Percentiles rank a stretch among this genome's conserved stretches.
These are phyloP conservation scores for Neurospora sp. DNA, from an alignment of 495 filamentous ascomycete genomes.

Conservation along the genomic window DNA sequence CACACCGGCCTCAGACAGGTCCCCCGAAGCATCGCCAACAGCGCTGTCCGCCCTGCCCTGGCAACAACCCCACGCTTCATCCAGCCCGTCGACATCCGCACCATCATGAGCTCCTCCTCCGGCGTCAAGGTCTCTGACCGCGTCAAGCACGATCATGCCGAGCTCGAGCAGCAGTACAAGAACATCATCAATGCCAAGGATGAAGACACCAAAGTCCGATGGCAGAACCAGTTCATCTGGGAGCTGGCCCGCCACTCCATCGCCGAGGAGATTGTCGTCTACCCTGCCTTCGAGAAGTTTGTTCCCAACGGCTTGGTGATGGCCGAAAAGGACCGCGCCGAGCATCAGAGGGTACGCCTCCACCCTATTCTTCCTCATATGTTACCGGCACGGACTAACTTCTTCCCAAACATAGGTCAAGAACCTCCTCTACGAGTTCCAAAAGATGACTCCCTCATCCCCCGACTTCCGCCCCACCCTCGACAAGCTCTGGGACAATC, in stretches of 20 bases:
- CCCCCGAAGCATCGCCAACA: neutral
- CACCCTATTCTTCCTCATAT: neutral
- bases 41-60: neutral
- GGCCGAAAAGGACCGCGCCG: conserved; percentile 47
- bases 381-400: neutral
- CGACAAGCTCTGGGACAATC: conserved; percentile 38
- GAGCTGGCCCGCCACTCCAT: conserved; percentile 56
- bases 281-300: conserved; percentile 55
- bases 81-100: neutral
- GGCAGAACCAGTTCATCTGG: conserved; percentile 62
- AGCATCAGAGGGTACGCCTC: conserved; percentile 42
- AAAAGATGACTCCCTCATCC: conserved; percentile 38
- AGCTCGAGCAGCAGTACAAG: conserved; percentile 49
- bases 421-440: conserved; percentile 50
- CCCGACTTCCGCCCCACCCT: conserved; percentile 42
- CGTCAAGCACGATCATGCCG: conserved; percentile 53
- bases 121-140: conserved; percentile 32
- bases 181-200: conserved; percentile 42
- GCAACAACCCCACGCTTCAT: neutral
- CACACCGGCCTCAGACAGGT: neutral
- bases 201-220: conserved; percentile 39
- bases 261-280: conserved; percentile 60
- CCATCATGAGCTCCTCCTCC: neutral
- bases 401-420: conserved; percentile 40
- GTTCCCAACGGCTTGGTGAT: conserved; percentile 38